Evolutionary conservation across 768 basidiomycete species (phyloP).

Genomic region (Hygrocybe coccinea): DNA sequence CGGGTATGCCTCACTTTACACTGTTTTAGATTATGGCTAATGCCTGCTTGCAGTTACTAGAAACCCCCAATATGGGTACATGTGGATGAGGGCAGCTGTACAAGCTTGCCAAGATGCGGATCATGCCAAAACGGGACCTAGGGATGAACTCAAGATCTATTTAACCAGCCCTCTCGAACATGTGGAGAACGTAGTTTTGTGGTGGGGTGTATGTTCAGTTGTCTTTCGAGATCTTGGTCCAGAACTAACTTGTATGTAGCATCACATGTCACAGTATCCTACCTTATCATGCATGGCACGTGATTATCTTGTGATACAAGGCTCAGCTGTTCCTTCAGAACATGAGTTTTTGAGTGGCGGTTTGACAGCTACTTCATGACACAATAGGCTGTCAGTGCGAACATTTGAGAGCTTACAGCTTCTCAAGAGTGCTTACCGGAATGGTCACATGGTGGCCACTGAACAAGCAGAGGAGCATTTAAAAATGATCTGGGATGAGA

Average conservation of each 20-base stretch:
- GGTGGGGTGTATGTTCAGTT: conserved; percentile 21
- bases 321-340: conserved; percentile 25
- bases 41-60: neutral
- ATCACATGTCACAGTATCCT: conserved; percentile 22
- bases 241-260: conserved; percentile 9
- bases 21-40: neutral
- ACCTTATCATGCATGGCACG: conserved; percentile 20
- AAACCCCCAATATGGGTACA: neutral
- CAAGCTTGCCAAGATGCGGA: conserved; percentile 1
- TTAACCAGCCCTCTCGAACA: conserved; percentile 10
- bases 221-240: neutral
- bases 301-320: conserved; percentile 28
- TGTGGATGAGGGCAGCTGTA: conserved; percentile 14
- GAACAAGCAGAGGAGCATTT: conserved; percentile 12
- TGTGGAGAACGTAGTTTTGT: conserved; percentile 11
- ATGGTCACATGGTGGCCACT: conserved; percentile 22
- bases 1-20: neutral
- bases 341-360: conserved; percentile 25
- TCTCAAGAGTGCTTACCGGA: conserved; percentile 26
- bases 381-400: conserved; percentile 17
- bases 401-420: conserved; percentile 27
- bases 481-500: neutral
- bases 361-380: conserved; percentile 18
- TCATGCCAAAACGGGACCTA: conserved; percentile 1
- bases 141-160: conserved; percentile 10